Base-by-base conservation (phyloP, 1,284 basidiomycete species). In the Heliocybe sulcata region DNA sequence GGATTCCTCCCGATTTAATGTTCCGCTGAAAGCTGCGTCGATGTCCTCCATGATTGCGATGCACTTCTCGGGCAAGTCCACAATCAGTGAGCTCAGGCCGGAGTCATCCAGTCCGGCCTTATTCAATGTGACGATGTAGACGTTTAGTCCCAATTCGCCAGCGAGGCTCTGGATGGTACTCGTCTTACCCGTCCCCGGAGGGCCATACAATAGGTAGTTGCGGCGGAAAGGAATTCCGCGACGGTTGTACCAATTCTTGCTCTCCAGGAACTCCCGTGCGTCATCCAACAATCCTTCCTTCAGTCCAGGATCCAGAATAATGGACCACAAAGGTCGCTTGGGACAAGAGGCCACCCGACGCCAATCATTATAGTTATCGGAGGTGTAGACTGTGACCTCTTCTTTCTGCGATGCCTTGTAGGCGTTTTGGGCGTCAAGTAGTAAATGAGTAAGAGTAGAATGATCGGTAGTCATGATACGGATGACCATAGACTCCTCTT, bases 41-140 rank as follows among this genome's bases (percentile, higher is more conserved):
- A 90, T 85, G 63, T 90, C 90, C 67, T 92, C 90, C 78, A 92
- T 87, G 20, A 92, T 71, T 0, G 86, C 82, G 55, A 92, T 84
- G 59, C 83, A 87, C 59, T 79, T 74, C 54, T 81, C 75, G 47
- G 90, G 88, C 1, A 92, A 76, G 8, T 79, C 74, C 8, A 79
- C 76, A 56, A 90, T 81, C 33, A 90, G 72, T 25, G 80, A 74
- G 48, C 72, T 75, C 25, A 92, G 76, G 4, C 69, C 65, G 0
- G 73, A 71, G 63, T 93, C 90, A 63, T 91, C 86, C 55, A 93
- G 67, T 10, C 82, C 83, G 3, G 72, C 65, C 19, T 81, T 77
- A 1, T 86, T 83, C n/a, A 92, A 77, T 0, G 86, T 85, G 45
- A 92, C 67, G 49, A 89, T 79, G 65, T 87, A 92, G 48, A 92